Percentiles rank a stretch among this genome's conserved stretches.
phyloP scores from a whole-genome alignment of 352 stramenopile species.

The Globisporangium canariense region DNA sequence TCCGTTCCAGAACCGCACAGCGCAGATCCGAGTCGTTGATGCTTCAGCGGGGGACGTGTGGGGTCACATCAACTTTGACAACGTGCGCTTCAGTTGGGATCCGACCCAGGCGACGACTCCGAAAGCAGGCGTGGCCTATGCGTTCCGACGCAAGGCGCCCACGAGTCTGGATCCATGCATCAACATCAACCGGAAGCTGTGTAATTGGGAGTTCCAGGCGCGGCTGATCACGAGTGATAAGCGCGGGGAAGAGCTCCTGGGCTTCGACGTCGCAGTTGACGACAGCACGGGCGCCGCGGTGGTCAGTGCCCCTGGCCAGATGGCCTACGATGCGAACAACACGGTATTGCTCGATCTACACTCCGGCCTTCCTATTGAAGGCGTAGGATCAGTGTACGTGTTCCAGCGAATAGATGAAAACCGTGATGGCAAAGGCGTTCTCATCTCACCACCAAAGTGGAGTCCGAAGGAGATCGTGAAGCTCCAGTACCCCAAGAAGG shows the following conservation, averaged over 20 bases:
- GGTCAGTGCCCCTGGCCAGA: conserved; percentile 70
- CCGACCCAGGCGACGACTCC: conserved; percentile 55
- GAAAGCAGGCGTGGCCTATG: conserved; percentile 75
- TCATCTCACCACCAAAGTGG: conserved; percentile 66
- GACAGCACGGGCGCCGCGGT: conserved; percentile 77
- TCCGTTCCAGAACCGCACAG: conserved; percentile 73
- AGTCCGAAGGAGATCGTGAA: conserved; percentile 67
- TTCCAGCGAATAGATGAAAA: conserved; percentile 62
- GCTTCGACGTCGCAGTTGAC: conserved; percentile 83
- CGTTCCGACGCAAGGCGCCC: conserved; percentile 68
- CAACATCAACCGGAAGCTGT: conserved; percentile 61
- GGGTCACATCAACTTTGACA: conserved; percentile 97
- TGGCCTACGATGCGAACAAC: conserved; percentile 85
- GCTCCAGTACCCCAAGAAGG: conserved; percentile 72
- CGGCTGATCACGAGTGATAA: conserved; percentile 89
- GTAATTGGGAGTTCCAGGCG: conserved; percentile 88
- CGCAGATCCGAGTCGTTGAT: conserved; percentile 94
- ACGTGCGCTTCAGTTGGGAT: conserved; percentile 94
- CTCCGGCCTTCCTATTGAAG: conserved; percentile 27
- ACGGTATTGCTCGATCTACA: conserved; percentile 36
- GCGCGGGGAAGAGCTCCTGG: conserved; percentile 80
- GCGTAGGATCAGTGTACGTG: conserved; percentile 65
- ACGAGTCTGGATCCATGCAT: conserved; percentile 50
- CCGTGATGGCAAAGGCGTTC: conserved; percentile 61
- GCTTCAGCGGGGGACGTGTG: conserved; percentile 77